Evolutionary conservation across 2,329 filamentous ascomycete species (phyloP).

Genomic region (Scytalidium lignicola): DNA sequence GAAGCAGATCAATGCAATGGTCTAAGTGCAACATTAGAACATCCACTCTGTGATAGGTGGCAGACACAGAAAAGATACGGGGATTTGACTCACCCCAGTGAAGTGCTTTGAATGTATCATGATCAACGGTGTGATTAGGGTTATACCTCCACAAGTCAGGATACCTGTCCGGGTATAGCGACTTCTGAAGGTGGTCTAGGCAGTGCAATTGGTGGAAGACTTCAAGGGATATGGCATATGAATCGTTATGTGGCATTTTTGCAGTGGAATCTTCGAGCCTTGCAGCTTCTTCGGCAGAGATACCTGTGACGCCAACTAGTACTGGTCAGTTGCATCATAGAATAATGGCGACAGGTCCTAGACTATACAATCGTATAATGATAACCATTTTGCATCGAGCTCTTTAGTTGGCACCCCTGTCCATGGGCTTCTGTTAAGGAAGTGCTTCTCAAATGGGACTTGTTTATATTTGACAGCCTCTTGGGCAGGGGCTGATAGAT

Average conservation of each 20-base stretch:
- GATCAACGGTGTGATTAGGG: background rate
- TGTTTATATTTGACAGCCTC: background rate
- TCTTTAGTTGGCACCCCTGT: background rate
- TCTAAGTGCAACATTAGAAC: background rate
- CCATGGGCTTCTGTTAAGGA: background rate
- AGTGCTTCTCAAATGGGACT: background rate
- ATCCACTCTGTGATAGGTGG: slow-evolving; percentile 3
- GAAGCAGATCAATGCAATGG: slow-evolving; percentile 1
- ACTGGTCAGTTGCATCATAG: background rate
- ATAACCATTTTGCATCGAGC: background rate
- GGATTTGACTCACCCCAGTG: background rate
- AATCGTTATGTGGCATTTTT: background rate
- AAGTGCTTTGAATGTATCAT: background rate
- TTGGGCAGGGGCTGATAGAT: background rate
- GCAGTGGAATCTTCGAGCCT: background rate
- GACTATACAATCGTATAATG: background rate
- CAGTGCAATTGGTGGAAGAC: background rate
- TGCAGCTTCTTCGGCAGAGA: background rate
- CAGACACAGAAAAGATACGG: background rate
- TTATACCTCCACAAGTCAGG: background rate
- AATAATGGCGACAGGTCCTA: background rate
- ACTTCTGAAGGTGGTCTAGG: background rate
- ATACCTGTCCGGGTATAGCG: background rate
- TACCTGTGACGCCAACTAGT: background rate
- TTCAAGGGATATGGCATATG: background rate